Conservation (phyloP, 179 eudicot genomes). For the Actinidia chinensis region DNA sequence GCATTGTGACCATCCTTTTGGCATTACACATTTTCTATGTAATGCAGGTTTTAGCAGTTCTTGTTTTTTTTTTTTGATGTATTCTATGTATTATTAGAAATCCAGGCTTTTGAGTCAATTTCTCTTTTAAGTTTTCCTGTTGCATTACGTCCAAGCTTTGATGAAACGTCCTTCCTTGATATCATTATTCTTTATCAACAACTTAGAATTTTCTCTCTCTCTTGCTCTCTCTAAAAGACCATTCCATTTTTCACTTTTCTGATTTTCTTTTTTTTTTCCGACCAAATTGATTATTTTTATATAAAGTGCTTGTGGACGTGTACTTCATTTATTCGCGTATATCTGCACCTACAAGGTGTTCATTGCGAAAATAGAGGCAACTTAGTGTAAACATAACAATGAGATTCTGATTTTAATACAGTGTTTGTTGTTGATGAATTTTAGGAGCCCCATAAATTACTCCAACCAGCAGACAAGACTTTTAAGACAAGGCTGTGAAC, state of each 20-base stretch:
- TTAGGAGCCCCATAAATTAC: constrained; percentile 84
- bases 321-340: neutral
- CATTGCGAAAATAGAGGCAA: too few species aligned
- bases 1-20: neutral
- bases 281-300: neutral
- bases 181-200: neutral
- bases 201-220: neutral
- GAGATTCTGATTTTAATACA: neutral
- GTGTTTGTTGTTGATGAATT: constrained; percentile 15
- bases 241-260: neutral
- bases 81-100: too few species aligned
- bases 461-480: constrained; percentile 84
- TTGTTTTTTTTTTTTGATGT: neutral
- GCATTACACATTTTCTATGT: neutral
- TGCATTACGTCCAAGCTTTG: neutral
- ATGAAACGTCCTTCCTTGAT: neutral
- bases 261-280: neutral
- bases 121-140: neutral
- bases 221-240: neutral
- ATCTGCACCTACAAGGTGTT: constrained; percentile 3
- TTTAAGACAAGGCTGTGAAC: constrained; percentile 80
- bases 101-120: constrained; percentile 4
- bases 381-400: too few species aligned
- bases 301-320: constrained; percentile 5
- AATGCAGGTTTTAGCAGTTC: neutral